Base-by-base conservation (phyloP, 1,139 yeast genomes). In the Saccharomycopsis hybrid region DNA sequence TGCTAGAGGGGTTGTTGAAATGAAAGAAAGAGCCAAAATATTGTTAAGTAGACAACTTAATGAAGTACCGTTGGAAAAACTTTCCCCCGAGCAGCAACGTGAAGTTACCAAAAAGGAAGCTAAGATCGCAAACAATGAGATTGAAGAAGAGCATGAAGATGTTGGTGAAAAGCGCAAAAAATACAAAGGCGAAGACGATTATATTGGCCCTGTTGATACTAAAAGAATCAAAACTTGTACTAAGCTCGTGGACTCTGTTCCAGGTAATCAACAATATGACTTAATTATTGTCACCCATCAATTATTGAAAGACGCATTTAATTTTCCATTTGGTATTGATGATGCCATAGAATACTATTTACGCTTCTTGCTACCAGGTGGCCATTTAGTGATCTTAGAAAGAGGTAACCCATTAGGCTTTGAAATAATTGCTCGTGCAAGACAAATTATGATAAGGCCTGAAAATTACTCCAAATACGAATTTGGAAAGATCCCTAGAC, bases 401-500 rank as follows among this genome's bases (percentile, higher is more conserved):
- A 74, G 97, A 57, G 98, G 98, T 2, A 87, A 85, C 52, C 87
- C 97, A 0, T 65, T 82, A 37, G 97, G 97, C 0, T 88, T 88
- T 62, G 97, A 92, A 65, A 74, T 82, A 4, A 76, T 89, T 54
- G 95, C 96, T 0, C 74, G 96, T 51, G 97, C 97, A 1, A 74
- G 98, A 60, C 96, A 92, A 64, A 65, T 87, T 7, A 79, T 89
- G 79, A 70, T 92, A 27, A 76, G 97, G 56, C 96, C 97, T 0
- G 95, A 87, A 59, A 76, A 79, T 4, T 73, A 70, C 57, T 46
- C 52, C 3, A 72, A 68, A 5, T 63, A 67, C 3, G 86, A 80
- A 56, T 62, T 65, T 25, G 83, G 84, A 1, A 84, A 85, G 60
- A 72, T 80, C 27, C 94, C 95, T 32, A 72, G 92, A 56, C 84